Percentiles rank a stretch among this genome's conserved stretches.
phyloP scores from a whole-genome alignment of 2,329 filamentous ascomycete genomes.

The Aspergillus aculeatinus region DNA sequence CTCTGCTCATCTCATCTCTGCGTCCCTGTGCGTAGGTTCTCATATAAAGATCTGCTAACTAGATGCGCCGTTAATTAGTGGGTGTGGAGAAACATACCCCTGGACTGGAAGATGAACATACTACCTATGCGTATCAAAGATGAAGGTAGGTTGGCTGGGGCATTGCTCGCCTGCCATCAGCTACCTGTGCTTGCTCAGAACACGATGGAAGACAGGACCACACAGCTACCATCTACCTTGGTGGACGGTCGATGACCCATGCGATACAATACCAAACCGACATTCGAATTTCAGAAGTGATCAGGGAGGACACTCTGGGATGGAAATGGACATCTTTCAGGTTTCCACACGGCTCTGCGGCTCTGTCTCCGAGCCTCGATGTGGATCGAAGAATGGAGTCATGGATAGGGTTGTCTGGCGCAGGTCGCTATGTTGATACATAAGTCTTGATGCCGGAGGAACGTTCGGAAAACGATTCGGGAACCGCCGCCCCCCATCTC shows the following conservation, averaged over 20 bases:
- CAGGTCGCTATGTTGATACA: not conserved
- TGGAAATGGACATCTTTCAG: not conserved
- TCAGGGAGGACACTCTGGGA: not conserved
- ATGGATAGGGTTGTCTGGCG: conserved; percentile 16
- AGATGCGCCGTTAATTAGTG: too few relatives aligned
- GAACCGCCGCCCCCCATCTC: conserved; percentile 7
- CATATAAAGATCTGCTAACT: too few relatives aligned
- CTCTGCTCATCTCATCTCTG: not conserved
- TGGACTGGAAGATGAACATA: too few relatives aligned
- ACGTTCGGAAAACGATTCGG: conserved; percentile 4
- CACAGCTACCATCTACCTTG: not conserved
- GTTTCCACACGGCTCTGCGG: conserved; percentile 8
- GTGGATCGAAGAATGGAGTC: conserved; percentile 13
- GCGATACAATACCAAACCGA: not conserved
- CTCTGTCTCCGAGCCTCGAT: conserved; percentile 8
- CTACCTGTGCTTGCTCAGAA: not conserved
- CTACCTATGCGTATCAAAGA: too few relatives aligned
- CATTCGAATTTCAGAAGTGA: not conserved
- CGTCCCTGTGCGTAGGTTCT: not conserved
- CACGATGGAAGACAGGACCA: not conserved
- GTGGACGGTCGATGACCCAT: not conserved
- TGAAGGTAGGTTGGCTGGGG: not conserved
- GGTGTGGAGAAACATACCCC: too few relatives aligned
- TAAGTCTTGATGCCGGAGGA: conserved; percentile 4
- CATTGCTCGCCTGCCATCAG: not conserved